A percentile compares a stretch with the other conserved stretches of the same genome.
Evolutionary conservation across 2,329 filamentous ascomycete species (phyloP).

Genomic region (Phialemoniopsis sp.): DNA sequence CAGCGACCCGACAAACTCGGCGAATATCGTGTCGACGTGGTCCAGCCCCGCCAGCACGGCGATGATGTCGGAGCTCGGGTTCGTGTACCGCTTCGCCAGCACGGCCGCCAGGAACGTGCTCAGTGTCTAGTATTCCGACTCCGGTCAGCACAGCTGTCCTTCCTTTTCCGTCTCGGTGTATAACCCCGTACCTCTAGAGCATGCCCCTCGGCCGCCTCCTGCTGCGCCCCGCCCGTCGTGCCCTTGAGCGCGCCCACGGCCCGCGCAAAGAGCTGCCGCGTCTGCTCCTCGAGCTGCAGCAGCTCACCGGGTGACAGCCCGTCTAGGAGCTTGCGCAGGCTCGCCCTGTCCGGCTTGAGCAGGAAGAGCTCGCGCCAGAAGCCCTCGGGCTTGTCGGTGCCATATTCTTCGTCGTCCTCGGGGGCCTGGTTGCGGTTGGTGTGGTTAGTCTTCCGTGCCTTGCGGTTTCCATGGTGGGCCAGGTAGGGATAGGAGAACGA

Average conservation of each 20-base stretch:
- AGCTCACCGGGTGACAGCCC: slow-evolving; percentile 70
- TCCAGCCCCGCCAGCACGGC: slow-evolving; percentile 84
- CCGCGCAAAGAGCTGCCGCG: slow-evolving; percentile 72
- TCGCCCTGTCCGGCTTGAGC: slow-evolving; percentile 69
- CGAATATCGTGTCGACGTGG: slow-evolving; percentile 80
- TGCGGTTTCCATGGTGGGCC: too few relatives aligned
- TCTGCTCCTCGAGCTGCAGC: slow-evolving; percentile 71
- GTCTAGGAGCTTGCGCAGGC: slow-evolving; percentile 65
- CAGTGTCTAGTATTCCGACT: slow-evolving; percentile 60
- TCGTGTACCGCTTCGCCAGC: slow-evolving; percentile 86
- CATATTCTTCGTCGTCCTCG: slow-evolving; percentile 52
- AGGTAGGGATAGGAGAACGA: background rate
- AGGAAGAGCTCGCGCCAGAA: slow-evolving; percentile 98
- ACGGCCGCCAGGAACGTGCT: slow-evolving; percentile 81
- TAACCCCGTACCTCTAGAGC: slow-evolving; percentile 75
- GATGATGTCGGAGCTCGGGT: slow-evolving; percentile 93
- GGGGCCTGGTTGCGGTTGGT: background rate
- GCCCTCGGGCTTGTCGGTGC: slow-evolving; percentile 71
- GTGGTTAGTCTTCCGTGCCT: background rate
- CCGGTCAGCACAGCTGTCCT: background rate
- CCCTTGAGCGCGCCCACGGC: slow-evolving; percentile 67
- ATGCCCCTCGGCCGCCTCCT: slow-evolving; percentile 64
- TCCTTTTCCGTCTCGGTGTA: background rate
- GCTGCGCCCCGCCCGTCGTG: slow-evolving; percentile 21
- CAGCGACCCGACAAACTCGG: slow-evolving; percentile 79